Base-by-base conservation (phyloP, 208 protist genomes). In the Leptomonas pyrrhocoris region DNA sequence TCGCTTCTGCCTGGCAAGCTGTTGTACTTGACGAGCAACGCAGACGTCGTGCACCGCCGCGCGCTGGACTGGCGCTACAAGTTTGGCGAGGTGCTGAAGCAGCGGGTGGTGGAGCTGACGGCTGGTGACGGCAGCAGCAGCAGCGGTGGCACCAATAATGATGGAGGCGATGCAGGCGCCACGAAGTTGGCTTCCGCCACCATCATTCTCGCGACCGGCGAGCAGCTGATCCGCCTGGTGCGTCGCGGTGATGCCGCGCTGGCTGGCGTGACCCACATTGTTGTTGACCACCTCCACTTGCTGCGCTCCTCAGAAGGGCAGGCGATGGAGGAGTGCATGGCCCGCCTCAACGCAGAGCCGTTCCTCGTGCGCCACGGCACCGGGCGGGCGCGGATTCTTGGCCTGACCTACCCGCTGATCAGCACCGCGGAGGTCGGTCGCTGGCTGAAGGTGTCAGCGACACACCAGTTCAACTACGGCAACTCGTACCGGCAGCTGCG, bases 391-490 rank as follows among this genome's bases (percentile, higher is more conserved):
- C 89, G 92, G 40, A 64, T 96, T 46, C 80, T 96, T 21, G 89
- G 86, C 8, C 84, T 96, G n/a, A 89, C 89, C 1, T 94, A 94
- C 62, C 86, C 92, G 12, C 80, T 94, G n/a, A 93, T 94, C 54
- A 94, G 88, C 71, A 79, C 68, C 21, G 76, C 66, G 16, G 92
- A 96, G 76, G 57, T 96, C n/a, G 83, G 86, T n/a, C 87, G 84
- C 25, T 96, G 92, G 92, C 80, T 96, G 77, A 76, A 78, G 50
- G 82, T 96, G 25, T 77, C 82, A 15, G 38, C 48, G 25, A 62
- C 72, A 6, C 54, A 75, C 25, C 91, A 93, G 72, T 93, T 84
- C 70, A 96, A 96, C 73, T 94, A 86, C 68, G 89, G 92, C 42
- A 80, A 58, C 55, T 86, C 81, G 30, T 92, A 90, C 79, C 81